Base-by-base conservation (phyloP, 257 asterid genomes). In the Dorcoceras hygrometricum region DNA sequence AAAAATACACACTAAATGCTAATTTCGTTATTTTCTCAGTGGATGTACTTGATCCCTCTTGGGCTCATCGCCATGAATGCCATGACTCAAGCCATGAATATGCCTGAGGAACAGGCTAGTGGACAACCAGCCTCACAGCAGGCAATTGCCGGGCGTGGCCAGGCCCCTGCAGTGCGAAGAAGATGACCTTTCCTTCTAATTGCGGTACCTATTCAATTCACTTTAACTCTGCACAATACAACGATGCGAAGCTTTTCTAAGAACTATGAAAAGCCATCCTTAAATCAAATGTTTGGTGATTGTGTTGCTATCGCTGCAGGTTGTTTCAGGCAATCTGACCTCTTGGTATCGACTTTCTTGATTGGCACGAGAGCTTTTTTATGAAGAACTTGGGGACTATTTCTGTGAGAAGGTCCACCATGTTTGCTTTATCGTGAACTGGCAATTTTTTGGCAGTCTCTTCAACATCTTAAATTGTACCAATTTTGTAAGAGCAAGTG, bases 11-110 rank as follows among this genome's bases (percentile, higher is more conserved):
- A 23, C 18, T 58, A n/a, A 26, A 28, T 63, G 10, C 25, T 60
- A 26, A 57, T 56, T 72, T 65, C 54, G 62, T 56, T 75, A 23
- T 72, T 62, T 78, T 62, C 76, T 32, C 84, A 93, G 99, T 93
- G 99, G 99, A 93, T 93, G 96, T 93, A 90, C 82, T 76, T 93
- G 90, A 79, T 93, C 71, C 99, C 99, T 61, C 87, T 90, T 27
- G 99, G 96, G 73, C 90, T 93, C 70, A 78, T 93, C 26, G 82
- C 85, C 73, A 88, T 93, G 99, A 93, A 93, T 76, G 97, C 96
- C 63, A 43, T 93, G 77, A 93, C 97, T 54, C 99, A 93, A 81
- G 99, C 96, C 68, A 85, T 88, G 92, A 93, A 93, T 77, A 73
- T 87, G 93, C 76, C 95, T 27, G 99, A 93, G 78, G 97, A 93